Base-by-base conservation (phyloP, 345 rosid genomes). In the Turnera subulata region DNA sequence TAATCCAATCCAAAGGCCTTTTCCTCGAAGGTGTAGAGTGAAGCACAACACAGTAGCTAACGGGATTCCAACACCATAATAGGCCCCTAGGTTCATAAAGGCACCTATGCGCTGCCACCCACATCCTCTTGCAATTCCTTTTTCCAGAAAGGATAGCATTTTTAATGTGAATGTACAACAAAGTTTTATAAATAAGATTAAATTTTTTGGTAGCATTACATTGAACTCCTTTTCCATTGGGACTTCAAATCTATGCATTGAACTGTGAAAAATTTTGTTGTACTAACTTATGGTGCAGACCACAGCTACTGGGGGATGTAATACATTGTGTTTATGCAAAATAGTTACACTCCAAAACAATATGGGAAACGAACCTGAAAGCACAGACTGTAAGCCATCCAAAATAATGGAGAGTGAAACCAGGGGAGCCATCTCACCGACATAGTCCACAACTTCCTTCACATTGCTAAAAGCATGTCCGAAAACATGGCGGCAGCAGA, bases 41-140 rank as follows among this genome's bases (percentile, higher is more conserved):
- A 65, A 65, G n/a, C 63, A 56, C 8, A 65, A 23, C 9, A 57
- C 14, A 0, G 29, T 46, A 50, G 63, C 63, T 1, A 50, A 38
- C 32, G 69, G 69, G 14, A 58, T 58, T 50, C 63, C 69, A 23
- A 50, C 51, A 6, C 57, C 10, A 43, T 65, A 65, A 11, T 25
- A 44, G 1, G 63, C 58, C 9, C 53, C 58, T 5, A 57, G 46
- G 52, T 65, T 65, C 1, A 50, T 40, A 50, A 40, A 57, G 9
- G 58, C 58, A n/a, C 69, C 69, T 46, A 40, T 16, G 20, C 50
- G 48, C 46, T 65, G 69, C 69, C 69, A 65, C 38, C 68, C 68
- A 56, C 68, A 37, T 48, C 68, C 68, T 11, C 62, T 64, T 1
- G 62, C 62, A 56, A 64, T 24, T 12, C 69, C 69, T 65, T 58